Base-by-base conservation (phyloP, 108 stramenopile genomes). In the Cyclostephanos tholiformis region DNA sequence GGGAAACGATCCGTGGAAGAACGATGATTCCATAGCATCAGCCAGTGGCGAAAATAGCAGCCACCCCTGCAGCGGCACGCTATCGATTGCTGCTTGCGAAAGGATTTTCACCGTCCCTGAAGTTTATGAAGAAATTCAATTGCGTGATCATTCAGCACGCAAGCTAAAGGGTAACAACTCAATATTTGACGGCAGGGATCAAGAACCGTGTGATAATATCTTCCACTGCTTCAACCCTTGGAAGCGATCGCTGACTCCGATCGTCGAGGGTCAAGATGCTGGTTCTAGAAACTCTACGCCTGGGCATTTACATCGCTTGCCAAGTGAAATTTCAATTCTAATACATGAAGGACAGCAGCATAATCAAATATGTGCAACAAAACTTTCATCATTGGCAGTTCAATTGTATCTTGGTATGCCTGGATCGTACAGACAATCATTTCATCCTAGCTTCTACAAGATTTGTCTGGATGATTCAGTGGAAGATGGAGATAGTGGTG, bases 181-280 rank as follows among this genome's bases (percentile, higher is more conserved):
- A 83, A 80, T 92, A 95, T 51, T 95, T 89, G 51, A 91, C 73
- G 51, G 95, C 87, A n/a, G 95, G 93, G 57, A 95, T 93, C 71
- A 92, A 91, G 60, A 27, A 19, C 63, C 55, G 38, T 19, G 92
- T 95, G 62, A 95, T 59, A 53, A 93, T 61, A 69, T 98, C 91
- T 85, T 97, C 88, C 75, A 89, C 41, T 71, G 71, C 26, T 43
- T 71, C 23, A 46, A 26, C 29, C 71, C 71, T 36, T 71, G 71
- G 71, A 71, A 61, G 36, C 25, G 41, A 53, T 50, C 41, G 53
- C 12, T 19, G 29, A 32, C 32, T 58, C 43, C n/a, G 27, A 29
- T 52, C 58, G 52, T 36, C 26, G 51, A 16, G 13, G 22, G 17
- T 67, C 66, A 0, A 27, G 27, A 2, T 6, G 7, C 12, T 2